Evolutionary conservation across 495 filamentous ascomycete species (phyloP), one percentile per base, ranked within the genome.

Genomic region (Annulohypoxylon maeteangense): DNA sequence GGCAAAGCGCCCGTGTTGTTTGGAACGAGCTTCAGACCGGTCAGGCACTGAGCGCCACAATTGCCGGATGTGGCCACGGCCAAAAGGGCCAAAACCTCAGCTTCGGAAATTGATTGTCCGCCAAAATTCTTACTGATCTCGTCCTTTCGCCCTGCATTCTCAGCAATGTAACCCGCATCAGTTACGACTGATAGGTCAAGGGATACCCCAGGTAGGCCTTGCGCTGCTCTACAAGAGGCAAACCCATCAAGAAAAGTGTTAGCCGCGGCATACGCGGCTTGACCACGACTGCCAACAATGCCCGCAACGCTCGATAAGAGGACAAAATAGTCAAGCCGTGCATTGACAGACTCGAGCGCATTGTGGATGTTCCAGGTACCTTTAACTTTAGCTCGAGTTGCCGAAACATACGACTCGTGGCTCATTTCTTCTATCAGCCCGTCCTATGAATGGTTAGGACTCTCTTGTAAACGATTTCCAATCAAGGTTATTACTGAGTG

Each of bases 271-370:
- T 91, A 91, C 10, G 82, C 84, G n/a, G 83, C 78, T 76, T 91
- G 89, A 0, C 85, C 84, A 20, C 77, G 65, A 36, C 79, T 84
- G 4, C 89, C 89, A 20, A 87, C 73, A 4, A 86, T 74, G 7
- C 78, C 78, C 1, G 70, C 66, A 0, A 77, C 23, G 14, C 80
- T 45, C 74, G 83, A 48, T 81, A 90, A 77, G 48, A 83, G 78
- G 47, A 90, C 74, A 71, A 91, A 90, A 79, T 90, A 91, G 67
- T 90, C 89, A 1, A 91, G 78, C 1, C 67, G 71, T 45, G 51
- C 62, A 20, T 67, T 66, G 4, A 51, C 45, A 20, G 71, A 66
- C 3, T 75, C 56, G 20, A 81, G 78, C 1, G 61, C 69, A 12
- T 72, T 58, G 65, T 82, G 76, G 23, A 83, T 76, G 68, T 82